phyloP scores from a whole-genome alignment of 352 stramenopile species.

The Globisporangium cylindrosporum region DNA sequence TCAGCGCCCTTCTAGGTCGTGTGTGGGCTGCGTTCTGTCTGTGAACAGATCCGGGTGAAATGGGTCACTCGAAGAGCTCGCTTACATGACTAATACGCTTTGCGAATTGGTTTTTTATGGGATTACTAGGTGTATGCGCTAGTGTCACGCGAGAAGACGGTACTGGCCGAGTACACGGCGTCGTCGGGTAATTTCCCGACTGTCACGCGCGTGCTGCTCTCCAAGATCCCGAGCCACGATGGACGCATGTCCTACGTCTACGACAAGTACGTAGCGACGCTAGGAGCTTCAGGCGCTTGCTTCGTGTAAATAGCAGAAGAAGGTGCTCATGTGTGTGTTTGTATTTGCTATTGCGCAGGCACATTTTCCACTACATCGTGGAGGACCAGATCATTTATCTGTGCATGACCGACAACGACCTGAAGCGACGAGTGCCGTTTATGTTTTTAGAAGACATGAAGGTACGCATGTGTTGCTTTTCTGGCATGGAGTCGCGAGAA shows the following conservation, averaged over 20 bases:
- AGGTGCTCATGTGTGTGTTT: not conserved
- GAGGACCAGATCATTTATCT: conserved; percentile 96
- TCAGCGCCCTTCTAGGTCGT: not conserved
- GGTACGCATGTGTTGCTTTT: conserved; percentile 16
- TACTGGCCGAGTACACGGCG: conserved; percentile 96
- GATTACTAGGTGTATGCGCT: conserved; percentile 91
- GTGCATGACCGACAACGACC: conserved; percentile 96
- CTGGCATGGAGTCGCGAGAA: not conserved
- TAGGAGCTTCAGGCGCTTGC: not conserved
- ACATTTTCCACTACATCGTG: conserved; percentile 96
- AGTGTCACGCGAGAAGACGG: conserved; percentile 96
- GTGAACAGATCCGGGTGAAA: not conserved
- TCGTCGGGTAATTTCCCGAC: conserved; percentile 97
- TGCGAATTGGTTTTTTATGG: not conserved
- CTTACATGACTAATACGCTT: not conserved
- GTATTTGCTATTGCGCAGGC: conserved; percentile 22
- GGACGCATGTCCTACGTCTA: conserved; percentile 98
- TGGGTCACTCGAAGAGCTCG: not conserved
- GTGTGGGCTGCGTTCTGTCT: not conserved
- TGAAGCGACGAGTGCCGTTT: conserved; percentile 96
- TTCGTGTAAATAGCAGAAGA: not conserved
- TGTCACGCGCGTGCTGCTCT: conserved; percentile 95
- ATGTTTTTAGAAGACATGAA: conserved; percentile 98
- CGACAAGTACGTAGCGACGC: conserved; percentile 79
- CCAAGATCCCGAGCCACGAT: conserved; percentile 94